A percentile compares a stretch with the other conserved stretches of the same genome.
phyloP scores from a whole-genome alignment of 2,329 filamentous ascomycete genomes.

The Colletotrichum melonis region DNA sequence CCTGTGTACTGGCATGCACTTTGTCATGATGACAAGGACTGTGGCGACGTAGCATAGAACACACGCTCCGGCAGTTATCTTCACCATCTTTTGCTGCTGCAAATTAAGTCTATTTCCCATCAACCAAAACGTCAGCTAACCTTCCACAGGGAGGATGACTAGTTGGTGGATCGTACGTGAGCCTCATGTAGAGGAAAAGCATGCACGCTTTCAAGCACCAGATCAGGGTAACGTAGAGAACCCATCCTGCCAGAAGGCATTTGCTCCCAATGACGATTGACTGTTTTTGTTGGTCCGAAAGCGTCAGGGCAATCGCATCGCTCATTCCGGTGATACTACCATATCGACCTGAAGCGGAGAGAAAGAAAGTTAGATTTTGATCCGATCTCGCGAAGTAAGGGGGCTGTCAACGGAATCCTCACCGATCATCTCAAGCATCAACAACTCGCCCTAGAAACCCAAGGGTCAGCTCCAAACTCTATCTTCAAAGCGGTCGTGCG shows the following conservation, averaged over 20 bases:
- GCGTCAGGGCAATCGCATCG: conserved; percentile 34
- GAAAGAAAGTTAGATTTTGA: conserved; percentile 17
- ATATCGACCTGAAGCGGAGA: conserved; percentile 38
- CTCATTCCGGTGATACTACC: conserved; percentile 40
- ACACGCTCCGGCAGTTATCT: conserved; percentile 35
- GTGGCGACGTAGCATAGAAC: conserved; percentile 36
- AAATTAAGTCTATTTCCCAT: conserved; percentile 36
- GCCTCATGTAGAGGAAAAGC: conserved; percentile 50
- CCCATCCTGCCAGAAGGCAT: conserved; percentile 50
- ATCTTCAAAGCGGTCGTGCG: neutral
- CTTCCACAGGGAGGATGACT: accelerated
- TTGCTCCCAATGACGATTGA: conserved; percentile 39
- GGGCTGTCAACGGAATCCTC: neutral
- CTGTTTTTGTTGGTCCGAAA: conserved; percentile 30
- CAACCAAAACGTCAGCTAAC: neutral
- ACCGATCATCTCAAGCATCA: conserved; percentile 28
- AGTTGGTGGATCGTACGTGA: conserved; percentile 1
- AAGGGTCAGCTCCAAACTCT: neutral
- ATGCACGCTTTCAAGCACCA: conserved; percentile 56
- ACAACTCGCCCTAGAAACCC: neutral
- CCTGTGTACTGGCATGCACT: conserved; percentile 38
- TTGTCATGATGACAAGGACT: conserved; percentile 37
- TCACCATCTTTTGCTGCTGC: conserved; percentile 37
- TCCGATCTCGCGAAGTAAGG: neutral
- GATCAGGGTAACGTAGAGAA: conserved; percentile 53